Evolutionary conservation across 2,329 filamentous ascomycete genomes (phyloP).

Genomic region (Diaporthe destruens): DNA sequence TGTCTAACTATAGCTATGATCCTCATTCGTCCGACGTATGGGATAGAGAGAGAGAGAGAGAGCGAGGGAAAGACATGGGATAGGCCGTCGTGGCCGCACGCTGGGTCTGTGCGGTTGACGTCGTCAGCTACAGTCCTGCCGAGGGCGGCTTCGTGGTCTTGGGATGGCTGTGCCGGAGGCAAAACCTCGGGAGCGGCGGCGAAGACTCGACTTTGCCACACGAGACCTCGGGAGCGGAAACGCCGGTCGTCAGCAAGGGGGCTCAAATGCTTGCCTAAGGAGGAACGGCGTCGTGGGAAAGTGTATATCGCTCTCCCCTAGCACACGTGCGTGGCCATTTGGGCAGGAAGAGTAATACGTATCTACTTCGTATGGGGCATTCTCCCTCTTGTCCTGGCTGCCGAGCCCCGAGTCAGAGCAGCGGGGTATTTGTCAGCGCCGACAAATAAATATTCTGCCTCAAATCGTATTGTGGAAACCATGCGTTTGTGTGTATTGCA

Average conservation of each 20-base stretch:
- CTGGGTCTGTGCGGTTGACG: background rate
- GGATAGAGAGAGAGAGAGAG: background rate
- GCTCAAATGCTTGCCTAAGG: background rate
- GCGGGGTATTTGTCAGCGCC: background rate
- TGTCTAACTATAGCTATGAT: background rate
- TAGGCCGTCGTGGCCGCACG: background rate
- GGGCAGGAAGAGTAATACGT: background rate
- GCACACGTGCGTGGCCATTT: background rate
- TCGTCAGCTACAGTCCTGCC: constrained; percentile 9
- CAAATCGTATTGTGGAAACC: background rate
- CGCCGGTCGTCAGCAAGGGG: no score
- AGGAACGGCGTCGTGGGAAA: background rate
- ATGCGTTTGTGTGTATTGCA: background rate
- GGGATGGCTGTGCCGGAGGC: constrained; percentile 25
- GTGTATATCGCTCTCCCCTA: background rate
- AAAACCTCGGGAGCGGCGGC: background rate
- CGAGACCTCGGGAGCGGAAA: background rate
- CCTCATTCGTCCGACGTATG: no score
- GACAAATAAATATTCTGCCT: background rate
- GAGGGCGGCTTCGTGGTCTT: constrained; percentile 15
- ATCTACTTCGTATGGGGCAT: no score
- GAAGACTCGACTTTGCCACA: background rate
- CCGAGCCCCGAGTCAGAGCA: constrained; percentile 7
- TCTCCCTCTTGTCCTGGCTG: background rate
- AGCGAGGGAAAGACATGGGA: no score